phyloP scores from a whole-genome alignment of 441 rosid genomes.

The Rhodomyrtus psidioides region DNA sequence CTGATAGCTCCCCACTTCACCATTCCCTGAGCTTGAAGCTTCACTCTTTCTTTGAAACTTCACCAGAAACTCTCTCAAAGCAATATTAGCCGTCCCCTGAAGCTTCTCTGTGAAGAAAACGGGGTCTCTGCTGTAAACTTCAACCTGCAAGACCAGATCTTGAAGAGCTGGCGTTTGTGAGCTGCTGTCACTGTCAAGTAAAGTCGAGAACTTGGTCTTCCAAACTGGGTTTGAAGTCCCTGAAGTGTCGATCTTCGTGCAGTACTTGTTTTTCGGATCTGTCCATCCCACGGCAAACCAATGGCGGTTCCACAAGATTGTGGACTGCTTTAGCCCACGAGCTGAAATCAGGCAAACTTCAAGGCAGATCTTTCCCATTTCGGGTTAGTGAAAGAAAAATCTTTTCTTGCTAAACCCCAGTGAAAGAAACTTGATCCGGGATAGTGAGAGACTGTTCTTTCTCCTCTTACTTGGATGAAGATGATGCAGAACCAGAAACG shows the following conservation, averaged over 20 bases:
- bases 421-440: neutral
- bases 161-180: conserved; percentile 7
- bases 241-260: conserved; percentile 71
- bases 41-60: conserved; percentile 31
- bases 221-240: conserved; percentile 63
- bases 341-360: conserved; percentile 80
- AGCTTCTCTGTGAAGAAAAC: conserved; percentile 73
- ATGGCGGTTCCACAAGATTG: conserved; percentile 64
- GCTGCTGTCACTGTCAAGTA: conserved; percentile 37
- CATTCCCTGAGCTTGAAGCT: conserved; percentile 22
- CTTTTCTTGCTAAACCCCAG: neutral
- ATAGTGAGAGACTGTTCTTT: neutral
- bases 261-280: conserved; percentile 74
- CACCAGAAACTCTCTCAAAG: conserved; percentile 52
- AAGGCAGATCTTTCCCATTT: conserved; percentile 64
- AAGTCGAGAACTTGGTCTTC: conserved; percentile 72
- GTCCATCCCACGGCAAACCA: conserved; percentile 97
- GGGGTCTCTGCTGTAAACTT: conserved; percentile 83
- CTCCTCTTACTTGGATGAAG: neutral
- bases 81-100: conserved; percentile 62
- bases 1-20: conserved; percentile 77
- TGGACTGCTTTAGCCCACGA: conserved; percentile 64
- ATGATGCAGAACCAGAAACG: neutral
- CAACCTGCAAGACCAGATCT: conserved; percentile 47
- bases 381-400: neutral